Evolutionary conservation across 257 asterid species (phyloP), one percentile per base, ranked within the genome.

Genomic region (Nicotiana undulata): DNA sequence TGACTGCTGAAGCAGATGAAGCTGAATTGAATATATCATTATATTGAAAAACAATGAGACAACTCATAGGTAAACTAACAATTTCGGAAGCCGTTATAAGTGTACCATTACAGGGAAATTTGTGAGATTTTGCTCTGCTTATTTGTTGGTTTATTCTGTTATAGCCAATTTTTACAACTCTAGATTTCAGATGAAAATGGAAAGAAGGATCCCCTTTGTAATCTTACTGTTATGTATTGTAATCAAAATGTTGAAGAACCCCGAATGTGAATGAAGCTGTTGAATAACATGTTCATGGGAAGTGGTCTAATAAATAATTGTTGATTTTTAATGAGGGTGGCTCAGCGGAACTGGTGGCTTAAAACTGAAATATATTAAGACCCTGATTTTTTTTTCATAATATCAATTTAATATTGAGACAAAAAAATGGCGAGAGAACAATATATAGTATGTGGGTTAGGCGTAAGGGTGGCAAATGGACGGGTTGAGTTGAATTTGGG

Each of bases 1-100:
- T 87, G 11, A 64, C 81, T 31, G 86, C 80, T 75, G 83, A 74
- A 3, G 83, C 10, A 13, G 90, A 84, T 32, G 9, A 32, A 74
- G 61, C 61, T 49, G 56, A 49, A 24, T 49, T 74, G 22, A 74
- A 13, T 46, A 8, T 3, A 29, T 29, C 32, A 29, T 29, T 29
- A 29, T 29, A 24, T 49, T 66, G 75, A 66, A 18, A 18, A 34
- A 74, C 24, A 74, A 46, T 26, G 79, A 74, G 61, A 74, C 61
- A 15, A 74, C 2, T 74, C 20, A 49, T 52, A 8, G 61, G 40
- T 49, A 49, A 49, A 46, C 22, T 72, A 1, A 24, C 40, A 8
- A 24, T 24, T 49, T 72, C 49, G 37, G 40, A 24, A 72, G 78
- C 24, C 15, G 60, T 46, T 46, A 13, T 46, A 70, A 3, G 60